A percentile compares a stretch with the other conserved stretches of the same genome.
Evolutionary conservation across 768 basidiomycete species (phyloP).

Genomic region (Lyophyllum atratum): DNA sequence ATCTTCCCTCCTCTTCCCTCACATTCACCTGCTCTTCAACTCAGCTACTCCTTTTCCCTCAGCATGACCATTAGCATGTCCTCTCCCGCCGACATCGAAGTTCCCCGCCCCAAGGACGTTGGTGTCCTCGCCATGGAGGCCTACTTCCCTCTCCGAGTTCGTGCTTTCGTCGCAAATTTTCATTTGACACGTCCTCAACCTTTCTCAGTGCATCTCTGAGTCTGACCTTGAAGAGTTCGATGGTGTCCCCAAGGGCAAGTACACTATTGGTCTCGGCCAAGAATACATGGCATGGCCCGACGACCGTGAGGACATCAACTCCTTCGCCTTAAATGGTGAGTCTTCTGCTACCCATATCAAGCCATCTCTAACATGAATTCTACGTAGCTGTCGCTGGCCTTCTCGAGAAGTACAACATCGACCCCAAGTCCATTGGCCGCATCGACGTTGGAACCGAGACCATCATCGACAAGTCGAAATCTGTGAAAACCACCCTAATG

Average conservation of each 20-base stretch:
- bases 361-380: conserved; percentile 3
- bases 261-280: conserved; percentile 98
- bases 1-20: conserved; percentile 12
- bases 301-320: conserved; percentile 99
- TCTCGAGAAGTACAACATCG: conserved; percentile 92
- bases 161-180: conserved; percentile 23
- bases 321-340: conserved; percentile 91
- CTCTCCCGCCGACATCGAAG: conserved; percentile 35
- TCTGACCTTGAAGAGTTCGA: conserved; percentile 93
- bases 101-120: conserved; percentile 84
- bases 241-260: conserved; percentile 93
- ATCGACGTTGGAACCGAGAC: conserved; percentile 99
- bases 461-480: conserved; percentile 99
- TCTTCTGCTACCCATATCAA: background rate
- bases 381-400: conserved; percentile 81
- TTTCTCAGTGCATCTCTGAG: conserved; percentile 87
- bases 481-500: conserved; percentile 98
- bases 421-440: conserved; percentile 95
- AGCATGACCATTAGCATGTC: conserved; percentile 43
- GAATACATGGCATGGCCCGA: conserved; percentile 99
- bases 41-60: conserved; percentile 10
- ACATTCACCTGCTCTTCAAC: conserved; percentile 16
- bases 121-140: conserved; percentile 92
- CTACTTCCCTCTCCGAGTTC: conserved; percentile 90
- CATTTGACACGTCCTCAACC: conserved; percentile 5